Conservation (phyloP, 345 rosid species). For the Eucalyptus curtisii region DNA sequence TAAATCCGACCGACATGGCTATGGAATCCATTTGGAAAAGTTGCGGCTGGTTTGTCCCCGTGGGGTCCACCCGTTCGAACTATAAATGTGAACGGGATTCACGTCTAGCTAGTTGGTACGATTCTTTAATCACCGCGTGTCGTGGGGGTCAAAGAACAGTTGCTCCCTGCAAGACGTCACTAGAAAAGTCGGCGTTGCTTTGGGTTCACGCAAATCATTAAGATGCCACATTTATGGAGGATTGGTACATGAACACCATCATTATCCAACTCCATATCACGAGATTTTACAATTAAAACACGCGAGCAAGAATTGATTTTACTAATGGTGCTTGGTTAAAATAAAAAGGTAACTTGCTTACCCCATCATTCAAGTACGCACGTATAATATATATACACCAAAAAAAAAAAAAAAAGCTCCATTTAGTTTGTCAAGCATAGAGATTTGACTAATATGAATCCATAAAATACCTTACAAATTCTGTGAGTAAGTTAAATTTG, state of each 20-base stretch:
- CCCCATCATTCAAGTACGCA: background rate
- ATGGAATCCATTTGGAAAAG: accelerated
- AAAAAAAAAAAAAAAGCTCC: background rate
- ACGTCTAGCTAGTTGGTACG: accelerated
- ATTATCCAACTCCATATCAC: background rate
- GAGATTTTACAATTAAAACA: background rate
- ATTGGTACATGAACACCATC: background rate
- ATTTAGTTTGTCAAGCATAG: background rate
- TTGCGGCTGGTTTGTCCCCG: too few species aligned
- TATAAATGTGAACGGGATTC: background rate
- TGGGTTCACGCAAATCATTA: background rate
- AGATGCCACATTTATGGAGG: background rate
- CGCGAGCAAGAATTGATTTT: background rate
- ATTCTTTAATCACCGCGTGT: background rate
- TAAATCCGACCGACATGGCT: background rate
- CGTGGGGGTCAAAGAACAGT: background rate
- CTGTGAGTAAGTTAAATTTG: background rate
- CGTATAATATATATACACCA: background rate
- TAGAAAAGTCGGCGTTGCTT: background rate
- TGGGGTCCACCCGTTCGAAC: accelerated
- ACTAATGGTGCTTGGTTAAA: background rate
- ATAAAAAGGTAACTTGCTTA: background rate
- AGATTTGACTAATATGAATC: background rate
- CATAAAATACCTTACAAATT: background rate
- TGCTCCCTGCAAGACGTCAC: background rate